Percentiles rank a stretch among this genome's conserved stretches.
Conservation (phyloP, 805 yeast species). For the Barnettozyma sucrosica region DNA sequence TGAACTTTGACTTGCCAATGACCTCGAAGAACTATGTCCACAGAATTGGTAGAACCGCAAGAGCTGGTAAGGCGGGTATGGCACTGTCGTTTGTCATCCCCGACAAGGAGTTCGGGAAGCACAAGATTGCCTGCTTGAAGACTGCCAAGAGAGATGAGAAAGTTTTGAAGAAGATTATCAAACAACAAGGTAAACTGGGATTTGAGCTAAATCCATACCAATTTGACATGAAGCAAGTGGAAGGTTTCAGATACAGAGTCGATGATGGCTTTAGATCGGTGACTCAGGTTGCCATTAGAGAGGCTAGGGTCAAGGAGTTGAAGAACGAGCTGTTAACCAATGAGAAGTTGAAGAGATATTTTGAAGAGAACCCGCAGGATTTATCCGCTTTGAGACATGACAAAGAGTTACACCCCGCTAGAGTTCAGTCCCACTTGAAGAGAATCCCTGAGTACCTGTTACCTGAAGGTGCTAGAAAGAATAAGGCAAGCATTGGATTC, state of each 20-base stretch:
- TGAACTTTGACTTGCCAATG: conserved; percentile 90
- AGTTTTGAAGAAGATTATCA: conserved; percentile 67
- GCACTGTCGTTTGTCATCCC: conserved; percentile 90
- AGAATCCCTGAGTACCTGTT: conserved; percentile 88
- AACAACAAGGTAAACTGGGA: conserved; percentile 69
- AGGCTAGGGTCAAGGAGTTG: conserved; percentile 86
- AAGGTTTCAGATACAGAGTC: conserved; percentile 92
- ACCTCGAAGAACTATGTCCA: conserved; percentile 87
- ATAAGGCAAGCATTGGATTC: conserved; percentile 54
- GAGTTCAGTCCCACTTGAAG: conserved; percentile 80
- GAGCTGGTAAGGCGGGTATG: conserved; percentile 95
- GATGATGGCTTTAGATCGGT: conserved; percentile 97
- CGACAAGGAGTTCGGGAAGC: conserved; percentile 78
- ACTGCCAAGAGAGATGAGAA: conserved; percentile 83
- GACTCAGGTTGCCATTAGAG: conserved; percentile 82
- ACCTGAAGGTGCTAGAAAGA: conserved; percentile 67
- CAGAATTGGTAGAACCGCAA: conserved; percentile 94
- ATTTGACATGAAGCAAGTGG: conserved; percentile 87
- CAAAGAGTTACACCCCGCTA: conserved; percentile 74
- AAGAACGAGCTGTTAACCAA: conserved; percentile 81
- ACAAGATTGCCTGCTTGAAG: conserved; percentile 67
- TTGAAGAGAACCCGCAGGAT: conserved; percentile 96
- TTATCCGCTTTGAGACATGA: conserved; percentile 86
- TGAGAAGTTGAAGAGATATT: conserved; percentile 87
- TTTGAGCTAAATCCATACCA: conserved; percentile 79